These are phyloP conservation scores for Ustilago sp. DNA, from an alignment of 1,284 basidiomycete genomes.

Conservation along the genomic window DNA sequence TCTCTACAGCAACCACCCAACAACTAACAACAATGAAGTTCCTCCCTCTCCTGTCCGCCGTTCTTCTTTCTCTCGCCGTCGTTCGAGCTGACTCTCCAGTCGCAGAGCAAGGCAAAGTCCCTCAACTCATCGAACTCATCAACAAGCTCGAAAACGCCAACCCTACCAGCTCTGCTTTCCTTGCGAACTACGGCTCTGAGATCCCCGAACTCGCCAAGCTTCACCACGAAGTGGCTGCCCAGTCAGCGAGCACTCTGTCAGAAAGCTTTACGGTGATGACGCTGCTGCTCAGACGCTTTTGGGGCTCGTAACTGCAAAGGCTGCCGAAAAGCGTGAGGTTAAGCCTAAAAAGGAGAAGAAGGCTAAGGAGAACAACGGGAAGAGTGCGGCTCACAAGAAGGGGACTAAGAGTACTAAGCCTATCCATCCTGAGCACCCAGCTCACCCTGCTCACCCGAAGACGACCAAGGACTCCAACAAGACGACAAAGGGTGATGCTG, in stretches of 20 bases:
- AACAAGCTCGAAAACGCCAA: conserved; percentile 37
- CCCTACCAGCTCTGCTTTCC: conserved; percentile 17
- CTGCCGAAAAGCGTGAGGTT: conserved; percentile 10
- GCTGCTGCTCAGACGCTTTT: conserved; percentile 21
- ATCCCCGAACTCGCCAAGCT: conserved; percentile 24
- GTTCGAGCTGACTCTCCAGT: conserved; percentile 24
- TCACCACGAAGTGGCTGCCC: conserved; percentile 21
- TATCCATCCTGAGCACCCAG: conserved; percentile 2
- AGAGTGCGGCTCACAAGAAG: conserved; percentile 8
- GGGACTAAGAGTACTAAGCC: neutral
- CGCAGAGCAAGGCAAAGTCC: conserved; percentile 29
- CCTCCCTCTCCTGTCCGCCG: conserved; percentile 28
- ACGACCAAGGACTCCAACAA: neutral
- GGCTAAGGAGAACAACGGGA: neutral
- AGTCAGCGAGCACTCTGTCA: conserved; percentile 16
- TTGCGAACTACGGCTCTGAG: conserved; percentile 8
- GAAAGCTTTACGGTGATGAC: conserved; percentile 26
- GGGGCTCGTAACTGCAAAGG: conserved; percentile 19
- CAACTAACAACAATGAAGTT: conserved; percentile 26
- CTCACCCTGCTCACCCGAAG: conserved; percentile 7
- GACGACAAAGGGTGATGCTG: conserved; percentile 1
- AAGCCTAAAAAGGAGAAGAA: conserved; percentile 15
- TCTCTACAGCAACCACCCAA: conserved; percentile 20
- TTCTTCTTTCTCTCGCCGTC: conserved; percentile 17
- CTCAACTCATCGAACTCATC: conserved; percentile 30